Evolutionary conservation across 371 early-diverging fungal genomes (phyloP).

Genomic region (Umbelopsis sp.): DNA sequence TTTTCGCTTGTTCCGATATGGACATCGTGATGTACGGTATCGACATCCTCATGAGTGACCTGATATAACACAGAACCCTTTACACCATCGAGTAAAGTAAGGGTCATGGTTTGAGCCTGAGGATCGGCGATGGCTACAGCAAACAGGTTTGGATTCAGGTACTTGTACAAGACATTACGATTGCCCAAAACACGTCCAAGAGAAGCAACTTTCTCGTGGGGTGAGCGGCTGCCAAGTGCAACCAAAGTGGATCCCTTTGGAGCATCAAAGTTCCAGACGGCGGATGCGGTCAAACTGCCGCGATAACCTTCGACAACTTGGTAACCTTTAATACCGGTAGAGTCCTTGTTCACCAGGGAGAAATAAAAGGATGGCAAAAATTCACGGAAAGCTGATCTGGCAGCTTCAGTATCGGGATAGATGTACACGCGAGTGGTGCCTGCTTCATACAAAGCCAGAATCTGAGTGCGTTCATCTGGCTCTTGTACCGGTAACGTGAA

Average conservation of each 20-base stretch:
- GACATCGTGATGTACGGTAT: slow-evolving; percentile 54
- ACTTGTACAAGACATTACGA: slow-evolving; percentile 95
- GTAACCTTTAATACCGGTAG: slow-evolving; percentile 48
- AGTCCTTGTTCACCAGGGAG: slow-evolving; percentile 45
- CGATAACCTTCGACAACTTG: slow-evolving; percentile 55
- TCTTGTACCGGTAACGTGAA: slow-evolving; percentile 72
- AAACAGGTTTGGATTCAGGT: slow-evolving; percentile 90
- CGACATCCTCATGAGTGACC: slow-evolving; percentile 67
- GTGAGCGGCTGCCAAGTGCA: slow-evolving; percentile 39
- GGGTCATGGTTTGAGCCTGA: slow-evolving; percentile 39
- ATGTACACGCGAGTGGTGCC: slow-evolving; percentile 59
- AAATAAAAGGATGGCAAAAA: slow-evolving; percentile 61
- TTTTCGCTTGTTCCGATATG: slow-evolving; percentile 81
- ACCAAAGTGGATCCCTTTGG: slow-evolving; percentile 64
- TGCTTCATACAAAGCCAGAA: slow-evolving; percentile 67
- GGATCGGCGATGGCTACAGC: slow-evolving; percentile 59
- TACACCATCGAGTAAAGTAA: slow-evolving; percentile 86
- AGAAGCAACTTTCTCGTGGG: slow-evolving; percentile 73
- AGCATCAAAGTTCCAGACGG: slow-evolving; percentile 64
- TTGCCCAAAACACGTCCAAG: slow-evolving; percentile 92
- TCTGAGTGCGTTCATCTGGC: slow-evolving; percentile 65
- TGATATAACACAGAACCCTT: slow-evolving; percentile 83
- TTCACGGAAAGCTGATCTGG: slow-evolving; percentile 52
- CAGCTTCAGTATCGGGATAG: slow-evolving; percentile 59
- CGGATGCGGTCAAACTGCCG: slow-evolving; percentile 54